Base-by-base conservation (phyloP, 202 grass and related monocot species). In the Zoysia matrella region DNA sequence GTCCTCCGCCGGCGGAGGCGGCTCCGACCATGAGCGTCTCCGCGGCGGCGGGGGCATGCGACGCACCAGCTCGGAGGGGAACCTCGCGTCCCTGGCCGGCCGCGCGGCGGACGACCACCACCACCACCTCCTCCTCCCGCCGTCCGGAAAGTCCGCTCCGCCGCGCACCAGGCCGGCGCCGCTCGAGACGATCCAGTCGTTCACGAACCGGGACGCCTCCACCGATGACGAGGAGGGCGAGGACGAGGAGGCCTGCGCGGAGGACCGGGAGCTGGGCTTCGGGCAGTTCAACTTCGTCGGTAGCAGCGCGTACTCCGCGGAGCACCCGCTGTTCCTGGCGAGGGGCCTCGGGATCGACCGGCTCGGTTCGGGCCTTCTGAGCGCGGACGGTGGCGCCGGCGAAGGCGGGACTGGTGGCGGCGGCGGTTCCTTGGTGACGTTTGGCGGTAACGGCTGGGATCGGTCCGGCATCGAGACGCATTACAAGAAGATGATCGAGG, bases 401-500 rank as follows among this genome's bases (percentile, higher is more conserved):
- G 30, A 36, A 36, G 30, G 62, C 7, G 87, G 49, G 5, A 22
- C 8, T 53, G 76, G 47, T 7, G 73, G 80, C 18, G 57, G 52
- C 36, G 76, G 91, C 0, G 30, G 30, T 48, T 81, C 70, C 75
- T 15, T 18, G 41, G 80, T 89, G 14, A 13, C 73, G 11, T 85
- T 83, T 1, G 95, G 83, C 1, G 95, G 83, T 7, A 79, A 80
- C 69, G 88, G 90, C 15, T 88, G 80, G 14, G 85, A 93, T 48
- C 65, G 52, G 0, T 95, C 90, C 8, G 89, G 86, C 61, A 81
- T 90, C 10, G 95, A 98, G 89, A 80, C 51, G 36, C 80, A 92
- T 72, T 91, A 98, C 82, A 98, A 92, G 83, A 91, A 56, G 77
- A 93, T 98, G 92, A 88, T 95, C 67, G 92, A 95, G 44, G 90